phyloP scores from a whole-genome alignment of 140 eudicot genomes.

The Senecio squalidus region DNA sequence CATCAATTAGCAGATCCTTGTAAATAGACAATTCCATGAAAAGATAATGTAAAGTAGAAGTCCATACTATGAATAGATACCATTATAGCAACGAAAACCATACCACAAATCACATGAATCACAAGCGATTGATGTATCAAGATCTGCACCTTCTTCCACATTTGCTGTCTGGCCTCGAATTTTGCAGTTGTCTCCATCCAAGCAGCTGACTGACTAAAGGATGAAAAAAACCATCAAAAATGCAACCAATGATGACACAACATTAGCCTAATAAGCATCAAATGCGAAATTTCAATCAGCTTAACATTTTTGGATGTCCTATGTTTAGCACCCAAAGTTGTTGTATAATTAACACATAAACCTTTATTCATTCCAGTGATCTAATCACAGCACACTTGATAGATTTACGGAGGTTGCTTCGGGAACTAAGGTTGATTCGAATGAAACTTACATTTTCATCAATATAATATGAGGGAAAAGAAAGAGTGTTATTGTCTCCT shows the following conservation, averaged over 20 bases:
- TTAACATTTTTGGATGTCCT: slow-evolving; percentile 7
- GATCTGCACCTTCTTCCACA: slow-evolving; percentile 58
- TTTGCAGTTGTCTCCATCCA: slow-evolving; percentile 95
- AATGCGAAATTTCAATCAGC: slow-evolving; percentile 5
- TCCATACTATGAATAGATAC: neutral
- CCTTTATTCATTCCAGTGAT: neutral
- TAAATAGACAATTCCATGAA: slow-evolving; percentile 5
- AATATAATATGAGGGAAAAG: slow-evolving; percentile 92
- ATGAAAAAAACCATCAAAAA: slow-evolving; percentile 7
- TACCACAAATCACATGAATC: slow-evolving; percentile 97
- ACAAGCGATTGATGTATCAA: slow-evolving; percentile 95
- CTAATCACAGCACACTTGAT: slow-evolving; percentile 2
- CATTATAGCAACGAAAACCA: slow-evolving; percentile 3
- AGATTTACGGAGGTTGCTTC: neutral
- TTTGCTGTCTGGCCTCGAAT: slow-evolving; percentile 58
- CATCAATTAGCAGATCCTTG: slow-evolving; percentile 11
- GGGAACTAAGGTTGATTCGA: slow-evolving; percentile 10
- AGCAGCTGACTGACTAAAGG: slow-evolving; percentile 85
- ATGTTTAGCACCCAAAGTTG: neutral
- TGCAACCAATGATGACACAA: neutral
- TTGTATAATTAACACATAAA: neutral
- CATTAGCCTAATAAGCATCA: slow-evolving; percentile 10
- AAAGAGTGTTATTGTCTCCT: slow-evolving; percentile 67
- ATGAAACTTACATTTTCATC: slow-evolving; percentile 87
- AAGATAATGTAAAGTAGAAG: slow-evolving; percentile 2